A percentile compares a stretch with the other conserved stretches of the same genome.
These are phyloP conservation scores for Kwoniella dendrophila DNA, from an alignment of 768 basidiomycete species.

Conservation along the genomic window DNA sequence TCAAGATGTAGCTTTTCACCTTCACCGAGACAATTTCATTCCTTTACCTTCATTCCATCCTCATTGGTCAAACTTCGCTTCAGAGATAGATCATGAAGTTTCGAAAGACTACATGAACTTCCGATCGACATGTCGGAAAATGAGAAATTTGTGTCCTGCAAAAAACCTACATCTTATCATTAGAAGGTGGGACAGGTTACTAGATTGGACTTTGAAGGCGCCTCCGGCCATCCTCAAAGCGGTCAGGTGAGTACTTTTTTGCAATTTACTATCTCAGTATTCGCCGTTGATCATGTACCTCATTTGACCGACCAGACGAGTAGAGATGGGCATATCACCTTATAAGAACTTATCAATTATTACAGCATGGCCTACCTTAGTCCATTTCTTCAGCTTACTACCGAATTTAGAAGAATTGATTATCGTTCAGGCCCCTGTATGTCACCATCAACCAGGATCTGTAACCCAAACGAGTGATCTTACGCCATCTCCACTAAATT, in stretches of 20 bases:
- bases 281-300: too few relatives aligned
- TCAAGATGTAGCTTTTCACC: slow-evolving; percentile 4
- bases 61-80: slow-evolving; percentile 16
- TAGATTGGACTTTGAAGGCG: background rate
- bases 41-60: slow-evolving; percentile 8
- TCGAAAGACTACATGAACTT: slow-evolving; percentile 12
- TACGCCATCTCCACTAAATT: background rate
- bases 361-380: background rate
- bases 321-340: background rate
- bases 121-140: background rate
- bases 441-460: background rate
- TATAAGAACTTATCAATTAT: background rate
- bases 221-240: background rate
- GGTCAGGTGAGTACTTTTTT: slow-evolving; percentile 7
- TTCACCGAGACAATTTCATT: slow-evolving; percentile 3
- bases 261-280: background rate
- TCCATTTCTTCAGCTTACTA: background rate
- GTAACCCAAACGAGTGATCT: background rate
- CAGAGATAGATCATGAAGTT: slow-evolving; percentile 4
- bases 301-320: too few relatives aligned
- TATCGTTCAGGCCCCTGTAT: background rate
- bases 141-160: background rate
- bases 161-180: slow-evolving; percentile 5
- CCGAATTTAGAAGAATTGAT: slow-evolving; percentile 5
- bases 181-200: background rate